phyloP scores from a whole-genome alignment of 1,139 yeast genomes.

The Pichia sp. region DNA sequence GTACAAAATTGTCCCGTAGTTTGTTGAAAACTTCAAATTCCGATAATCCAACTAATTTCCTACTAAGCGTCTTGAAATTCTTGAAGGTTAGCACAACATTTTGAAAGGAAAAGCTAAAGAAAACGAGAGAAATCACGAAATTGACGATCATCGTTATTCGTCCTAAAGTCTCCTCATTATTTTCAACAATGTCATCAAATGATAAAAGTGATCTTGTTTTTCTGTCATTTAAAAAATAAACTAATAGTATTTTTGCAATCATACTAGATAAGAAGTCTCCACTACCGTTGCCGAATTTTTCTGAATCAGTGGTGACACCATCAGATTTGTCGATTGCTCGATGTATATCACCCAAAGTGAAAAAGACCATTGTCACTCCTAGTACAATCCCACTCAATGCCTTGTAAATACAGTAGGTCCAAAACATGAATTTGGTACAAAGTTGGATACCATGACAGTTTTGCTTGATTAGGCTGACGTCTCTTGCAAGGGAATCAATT shows the following conservation, averaged over 20 bases:
- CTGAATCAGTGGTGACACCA: constrained; percentile 25
- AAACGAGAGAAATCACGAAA: constrained; percentile 57
- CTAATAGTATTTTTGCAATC: constrained; percentile 44
- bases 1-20: constrained; percentile 25
- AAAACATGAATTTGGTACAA: constrained; percentile 34
- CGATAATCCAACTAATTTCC: constrained; percentile 25
- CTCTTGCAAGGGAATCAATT: constrained; percentile 15
- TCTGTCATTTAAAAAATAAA: background rate
- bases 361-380: constrained; percentile 4
- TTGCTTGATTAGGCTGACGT: background rate
- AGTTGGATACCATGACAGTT: constrained; percentile 1
- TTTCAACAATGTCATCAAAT: constrained; percentile 31
- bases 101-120: constrained; percentile 66
- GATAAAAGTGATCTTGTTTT: background rate
- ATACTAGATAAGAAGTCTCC: constrained; percentile 67
- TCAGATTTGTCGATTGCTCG: constrained; percentile 4
- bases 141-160: constrained; percentile 63
- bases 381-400: constrained; percentile 36
- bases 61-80: constrained; percentile 25
- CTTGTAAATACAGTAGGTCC: constrained; percentile 63
- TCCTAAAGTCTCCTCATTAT: constrained; percentile 38
- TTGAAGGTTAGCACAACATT: constrained; percentile 52
- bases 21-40: constrained; percentile 11
- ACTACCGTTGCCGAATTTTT: constrained; percentile 23
- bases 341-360: background rate